Evolutionary conservation across 2,329 filamentous ascomycete species (phyloP), one percentile per base, ranked within the genome.

Genomic region (Lecanicillium sp.): DNA sequence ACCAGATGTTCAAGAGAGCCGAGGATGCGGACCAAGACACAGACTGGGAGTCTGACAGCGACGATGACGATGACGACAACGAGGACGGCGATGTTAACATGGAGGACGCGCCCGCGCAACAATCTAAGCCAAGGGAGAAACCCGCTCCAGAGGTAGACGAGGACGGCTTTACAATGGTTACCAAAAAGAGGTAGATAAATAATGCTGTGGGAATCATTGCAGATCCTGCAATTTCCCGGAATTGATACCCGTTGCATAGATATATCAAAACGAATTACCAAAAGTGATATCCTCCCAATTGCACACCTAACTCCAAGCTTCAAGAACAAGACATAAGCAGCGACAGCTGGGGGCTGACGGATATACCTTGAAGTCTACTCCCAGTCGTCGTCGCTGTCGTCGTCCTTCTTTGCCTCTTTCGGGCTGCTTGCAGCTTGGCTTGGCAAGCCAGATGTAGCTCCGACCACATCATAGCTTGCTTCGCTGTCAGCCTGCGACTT

Each of bases 401-500:
- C 72, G 7, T 54, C 68, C 57, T 72, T 74, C 45, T 65, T 66
- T 14, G 64, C 52, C 25, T 74, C 75, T 56, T 77, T 79, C 18
- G 77, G 77, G 55, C 77, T 80, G 56, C 64, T 76, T 17, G 87
- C 84, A 14, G 87, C 82, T 47, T 85, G 84, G 58, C 86, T 95
- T 28, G 81, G 79, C 32, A 78, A 76, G 35, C 84, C 85, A 37
- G 84, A 89, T 33, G 79, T 70, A 5, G 82, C 81, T 7, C 84
- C 84, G 33, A 98, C 87, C 25, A 98, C 74, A 58, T 98, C 92
- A 59, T 98, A 98, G 65, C 88, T 95, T 14, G 87, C 87, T 52
- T 98, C 92, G 57, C 90, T 96, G 53, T 92, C 92, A 7, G 88
- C 80, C 49, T 92, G 85, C 18, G 86, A 94, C 58, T 90, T 88